phyloP scores from a whole-genome alignment of 768 basidiomycete species.

The Strobilomyces confusus region DNA sequence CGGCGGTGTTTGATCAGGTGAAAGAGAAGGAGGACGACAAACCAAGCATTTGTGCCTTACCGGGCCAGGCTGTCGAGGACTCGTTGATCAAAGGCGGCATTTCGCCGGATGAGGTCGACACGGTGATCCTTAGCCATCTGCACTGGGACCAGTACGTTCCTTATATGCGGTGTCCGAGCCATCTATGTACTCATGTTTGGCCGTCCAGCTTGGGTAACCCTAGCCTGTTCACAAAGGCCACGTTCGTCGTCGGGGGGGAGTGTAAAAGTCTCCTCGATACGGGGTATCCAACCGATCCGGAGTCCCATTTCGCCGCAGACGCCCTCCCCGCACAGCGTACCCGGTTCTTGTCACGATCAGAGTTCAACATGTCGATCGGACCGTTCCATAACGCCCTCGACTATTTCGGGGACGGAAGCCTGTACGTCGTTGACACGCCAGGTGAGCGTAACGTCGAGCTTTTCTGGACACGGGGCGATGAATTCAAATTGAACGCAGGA shows the following conservation, averaged over 20 bases:
- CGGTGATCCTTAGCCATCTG: constrained; percentile 30
- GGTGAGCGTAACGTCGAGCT: not conserved
- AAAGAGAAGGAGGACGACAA: too few species aligned
- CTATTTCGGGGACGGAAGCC: not conserved
- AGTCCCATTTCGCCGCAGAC: not conserved
- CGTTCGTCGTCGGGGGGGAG: constrained; percentile 45
- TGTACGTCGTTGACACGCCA: not conserved
- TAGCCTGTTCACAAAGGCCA: constrained; percentile 39
- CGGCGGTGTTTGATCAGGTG: not conserved
- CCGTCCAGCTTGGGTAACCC: constrained; percentile 37
- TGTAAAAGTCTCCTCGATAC: not conserved
- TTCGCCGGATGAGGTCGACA: not conserved
- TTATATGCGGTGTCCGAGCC: not conserved
- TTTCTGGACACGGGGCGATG: not conserved
- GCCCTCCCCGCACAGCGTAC: not conserved
- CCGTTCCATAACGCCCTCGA: not conserved
- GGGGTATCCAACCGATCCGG: not conserved
- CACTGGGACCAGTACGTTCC: constrained; percentile 42
- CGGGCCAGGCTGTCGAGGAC: not conserved
- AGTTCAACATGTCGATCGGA: not conserved
- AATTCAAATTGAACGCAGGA: not conserved
- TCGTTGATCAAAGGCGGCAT: not conserved
- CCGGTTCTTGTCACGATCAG: not conserved
- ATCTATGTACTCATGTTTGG: not conserved
- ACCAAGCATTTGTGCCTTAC: not conserved